Conservation (phyloP, 352 stramenopile genomes). For the Globisporangium carolinianum region DNA sequence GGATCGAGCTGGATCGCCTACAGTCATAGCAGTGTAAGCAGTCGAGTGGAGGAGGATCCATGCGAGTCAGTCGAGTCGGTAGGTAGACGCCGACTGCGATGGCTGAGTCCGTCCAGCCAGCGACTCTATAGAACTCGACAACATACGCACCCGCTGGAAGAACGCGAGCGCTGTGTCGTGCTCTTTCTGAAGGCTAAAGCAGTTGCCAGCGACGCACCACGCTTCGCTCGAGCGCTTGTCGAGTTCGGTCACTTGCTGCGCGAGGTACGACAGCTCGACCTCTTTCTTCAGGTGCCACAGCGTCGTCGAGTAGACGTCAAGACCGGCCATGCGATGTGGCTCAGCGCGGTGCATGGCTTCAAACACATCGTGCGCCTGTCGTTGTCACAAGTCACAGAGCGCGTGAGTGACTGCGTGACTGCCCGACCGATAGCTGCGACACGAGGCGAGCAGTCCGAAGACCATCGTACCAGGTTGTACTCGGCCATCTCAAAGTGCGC, state of each 20-base stretch:
- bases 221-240: slow-evolving; percentile 91
- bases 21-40: background rate
- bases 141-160: slow-evolving; percentile 83
- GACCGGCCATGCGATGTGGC: slow-evolving; percentile 90
- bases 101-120: background rate
- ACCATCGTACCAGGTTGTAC: slow-evolving; percentile 60
- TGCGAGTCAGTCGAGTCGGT: no score
- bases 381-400: background rate
- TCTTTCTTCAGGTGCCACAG: slow-evolving; percentile 98
- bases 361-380: slow-evolving; percentile 82
- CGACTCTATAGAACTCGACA: background rate
- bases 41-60: no score
- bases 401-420: background rate
- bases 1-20: slow-evolving; percentile 92
- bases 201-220: slow-evolving; percentile 97
- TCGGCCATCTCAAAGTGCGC: slow-evolving; percentile 96
- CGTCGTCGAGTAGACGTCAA: slow-evolving; percentile 94
- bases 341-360: slow-evolving; percentile 86
- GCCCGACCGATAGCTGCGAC: background rate
- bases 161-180: slow-evolving; percentile 95
- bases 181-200: slow-evolving; percentile 97
- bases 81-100: background rate
- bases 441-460: no score
- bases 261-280: slow-evolving; percentile 95
- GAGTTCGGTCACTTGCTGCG: slow-evolving; percentile 90